phyloP scores from a whole-genome alignment of 1,284 basidiomycete genomes.

The Pseudomicrostroma phylloplanum region DNA sequence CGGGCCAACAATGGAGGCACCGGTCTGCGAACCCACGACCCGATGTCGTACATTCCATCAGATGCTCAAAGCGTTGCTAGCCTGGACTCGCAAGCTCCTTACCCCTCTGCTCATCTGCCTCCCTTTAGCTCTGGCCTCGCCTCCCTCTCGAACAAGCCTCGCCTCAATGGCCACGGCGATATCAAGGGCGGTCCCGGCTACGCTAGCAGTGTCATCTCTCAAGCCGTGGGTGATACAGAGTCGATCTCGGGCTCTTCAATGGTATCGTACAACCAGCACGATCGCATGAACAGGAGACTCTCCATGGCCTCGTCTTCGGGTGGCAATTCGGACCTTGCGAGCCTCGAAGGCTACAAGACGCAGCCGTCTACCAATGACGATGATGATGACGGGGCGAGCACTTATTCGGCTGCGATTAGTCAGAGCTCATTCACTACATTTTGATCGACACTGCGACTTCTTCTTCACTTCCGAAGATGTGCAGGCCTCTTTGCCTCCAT shows the following conservation, averaged over 20 bases:
- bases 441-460: conserved; percentile 11
- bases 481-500: too few species aligned
- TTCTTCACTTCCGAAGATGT: too few species aligned
- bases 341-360: conserved; percentile 37
- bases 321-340: conserved; percentile 27
- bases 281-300: conserved; percentile 30
- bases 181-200: conserved; percentile 18
- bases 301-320: conserved; percentile 28
- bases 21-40: conserved; percentile 83
- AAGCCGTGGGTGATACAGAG: conserved; percentile 25
- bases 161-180: conserved; percentile 11
- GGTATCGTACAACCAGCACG: conserved; percentile 41
- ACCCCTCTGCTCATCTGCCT: conserved; percentile 27
- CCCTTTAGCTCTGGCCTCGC: conserved; percentile 11
- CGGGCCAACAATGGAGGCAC: conserved; percentile 47
- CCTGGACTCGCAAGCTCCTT: conserved; percentile 38
- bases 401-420: conserved; percentile 38
- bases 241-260: conserved; percentile 21
- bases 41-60: conserved; percentile 85
- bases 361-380: conserved; percentile 33
- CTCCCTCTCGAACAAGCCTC: conserved; percentile 19
- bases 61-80: conserved; percentile 55
- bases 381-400: conserved; percentile 23
- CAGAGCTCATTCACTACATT: conserved; percentile 45
- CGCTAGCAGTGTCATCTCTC: conserved; percentile 38